Evolutionary conservation across 1,139 yeast species (phyloP).

Genomic region (Sporopachydermia cereana): DNA sequence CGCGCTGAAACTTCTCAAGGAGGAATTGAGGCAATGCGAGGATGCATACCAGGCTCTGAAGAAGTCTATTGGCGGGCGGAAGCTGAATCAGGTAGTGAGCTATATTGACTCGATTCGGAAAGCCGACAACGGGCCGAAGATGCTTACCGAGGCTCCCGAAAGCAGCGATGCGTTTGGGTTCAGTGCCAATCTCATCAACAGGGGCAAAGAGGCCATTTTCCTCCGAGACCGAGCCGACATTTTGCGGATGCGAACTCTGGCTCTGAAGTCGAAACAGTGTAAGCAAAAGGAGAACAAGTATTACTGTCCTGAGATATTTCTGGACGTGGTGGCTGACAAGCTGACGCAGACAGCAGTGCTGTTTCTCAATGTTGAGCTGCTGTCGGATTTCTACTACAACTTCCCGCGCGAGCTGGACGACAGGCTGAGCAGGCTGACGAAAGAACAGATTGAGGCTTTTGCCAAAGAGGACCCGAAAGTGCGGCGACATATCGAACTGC

Average conservation of each 20-base stretch:
- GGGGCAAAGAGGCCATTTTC: constrained; percentile 57
- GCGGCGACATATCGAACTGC: constrained; percentile 81
- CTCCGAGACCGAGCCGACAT: constrained; percentile 65
- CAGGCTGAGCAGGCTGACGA: constrained; percentile 48
- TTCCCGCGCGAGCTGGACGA: constrained; percentile 89
- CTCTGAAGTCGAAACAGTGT: constrained; percentile 68
- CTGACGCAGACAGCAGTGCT: constrained; percentile 86
- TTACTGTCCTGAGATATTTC: constrained; percentile 87
- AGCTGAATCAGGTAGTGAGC: constrained; percentile 70
- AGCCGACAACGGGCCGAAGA: constrained; percentile 21
- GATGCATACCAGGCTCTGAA: constrained; percentile 51
- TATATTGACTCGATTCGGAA: constrained; percentile 44
- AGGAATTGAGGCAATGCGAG: constrained; percentile 78
- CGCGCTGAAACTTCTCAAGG: constrained; percentile 59
- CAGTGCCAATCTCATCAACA: constrained; percentile 53
- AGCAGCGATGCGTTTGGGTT: constrained; percentile 63
- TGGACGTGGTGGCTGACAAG: constrained; percentile 88
- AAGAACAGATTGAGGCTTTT: constrained; percentile 73
- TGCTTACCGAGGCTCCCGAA: constrained; percentile 21
- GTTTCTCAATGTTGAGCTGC: constrained; percentile 83
- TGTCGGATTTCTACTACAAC: constrained; percentile 90
- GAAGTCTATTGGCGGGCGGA: constrained; percentile 68
- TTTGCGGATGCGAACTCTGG: constrained; percentile 62
- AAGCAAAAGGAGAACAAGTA: constrained; percentile 69
- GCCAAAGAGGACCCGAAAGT: constrained; percentile 94